Conservation (phyloP, 139 green algal genomes). For the Edaphochlamys debaryana region DNA sequence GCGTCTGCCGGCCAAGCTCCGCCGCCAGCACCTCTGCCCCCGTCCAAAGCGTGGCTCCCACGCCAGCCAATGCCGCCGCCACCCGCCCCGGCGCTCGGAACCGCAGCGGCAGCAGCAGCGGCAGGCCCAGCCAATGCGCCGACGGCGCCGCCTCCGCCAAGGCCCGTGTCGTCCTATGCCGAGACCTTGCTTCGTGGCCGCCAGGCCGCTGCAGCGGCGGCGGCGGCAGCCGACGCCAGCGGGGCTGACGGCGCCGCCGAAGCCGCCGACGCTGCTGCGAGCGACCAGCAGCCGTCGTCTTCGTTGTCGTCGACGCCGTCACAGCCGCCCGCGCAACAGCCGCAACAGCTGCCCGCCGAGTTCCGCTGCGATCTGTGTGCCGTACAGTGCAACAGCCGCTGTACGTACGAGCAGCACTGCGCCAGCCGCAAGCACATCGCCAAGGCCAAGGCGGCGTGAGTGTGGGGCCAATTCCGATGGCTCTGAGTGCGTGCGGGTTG, state of each 20-base stretch:
- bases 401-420: conserved; percentile 66
- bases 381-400: conserved; percentile 57
- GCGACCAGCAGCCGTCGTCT: too few species aligned
- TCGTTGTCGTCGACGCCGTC: too few species aligned
- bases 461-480: background rate
- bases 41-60: too few species aligned
- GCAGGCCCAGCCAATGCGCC: background rate
- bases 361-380: conserved; percentile 57
- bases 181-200: background rate
- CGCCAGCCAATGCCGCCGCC: background rate
- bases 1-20: too few species aligned
- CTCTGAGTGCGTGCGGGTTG: background rate
- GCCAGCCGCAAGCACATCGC: conserved; percentile 57
- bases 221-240: background rate
- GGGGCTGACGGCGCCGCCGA: background rate
- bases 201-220: background rate
- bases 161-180: background rate
- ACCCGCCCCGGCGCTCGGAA: too few species aligned
- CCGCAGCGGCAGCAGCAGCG: conserved; percentile 28
- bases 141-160: background rate
- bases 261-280: too few species aligned
- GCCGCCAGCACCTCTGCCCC: too few species aligned
- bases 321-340: conserved; percentile 13
- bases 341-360: background rate
- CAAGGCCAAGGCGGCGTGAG: conserved; percentile 12